Base-by-base conservation (phyloP, 352 stramenopile genomes). In the Blastocystis sp. region DNA sequence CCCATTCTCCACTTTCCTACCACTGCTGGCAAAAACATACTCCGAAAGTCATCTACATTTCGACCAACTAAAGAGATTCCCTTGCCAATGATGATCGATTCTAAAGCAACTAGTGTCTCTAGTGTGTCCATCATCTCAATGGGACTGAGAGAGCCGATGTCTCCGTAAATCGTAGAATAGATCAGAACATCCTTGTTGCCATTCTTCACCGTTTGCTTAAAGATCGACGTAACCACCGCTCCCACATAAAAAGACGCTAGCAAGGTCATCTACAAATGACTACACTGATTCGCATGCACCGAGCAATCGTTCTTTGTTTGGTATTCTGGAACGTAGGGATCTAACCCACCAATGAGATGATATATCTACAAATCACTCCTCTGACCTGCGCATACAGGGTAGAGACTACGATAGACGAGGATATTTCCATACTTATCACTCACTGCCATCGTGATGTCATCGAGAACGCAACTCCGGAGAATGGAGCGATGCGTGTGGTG, bases 381-480 rank as follows among this genome's bases (percentile, higher is more conserved):
- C 2, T 3, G 18, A 16, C 8, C 13, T n/a, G 41, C 20, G 11
- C 13, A 20, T 34, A 81, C 70, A 11, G 53, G 43, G 24, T 53
- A 85, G 26, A 85, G 34, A 45, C 73, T 85, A 50, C 73, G 73
- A 18, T 66, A 62, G 18, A 85, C 26, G n/a, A 85, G 54, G 3
- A 85, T 26, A 43, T 68, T 69, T 55, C 66, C 79, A 64, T 90
- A 91, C 64, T 91, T 91, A 43, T 70, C 53, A 45, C 75, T 88
- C 45, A 76, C 75, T 6, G 45, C 64, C 18, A 90, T 26, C 0
- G 76, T 79, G 41, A 76, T 39, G 39, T 76, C 53, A 41, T 90
- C 73, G 13, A 85, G 45, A 20, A 85, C 50, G 20, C 53, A 56
- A 3, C 45, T 53, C n/a, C 73, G 73, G 53, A 85, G 59, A 13